Percentiles rank a stretch among this genome's conserved stretches.
These are phyloP conservation scores for Cyclotella sp. DNA, from an alignment of 108 stramenopile genomes.

Conservation along the genomic window DNA sequence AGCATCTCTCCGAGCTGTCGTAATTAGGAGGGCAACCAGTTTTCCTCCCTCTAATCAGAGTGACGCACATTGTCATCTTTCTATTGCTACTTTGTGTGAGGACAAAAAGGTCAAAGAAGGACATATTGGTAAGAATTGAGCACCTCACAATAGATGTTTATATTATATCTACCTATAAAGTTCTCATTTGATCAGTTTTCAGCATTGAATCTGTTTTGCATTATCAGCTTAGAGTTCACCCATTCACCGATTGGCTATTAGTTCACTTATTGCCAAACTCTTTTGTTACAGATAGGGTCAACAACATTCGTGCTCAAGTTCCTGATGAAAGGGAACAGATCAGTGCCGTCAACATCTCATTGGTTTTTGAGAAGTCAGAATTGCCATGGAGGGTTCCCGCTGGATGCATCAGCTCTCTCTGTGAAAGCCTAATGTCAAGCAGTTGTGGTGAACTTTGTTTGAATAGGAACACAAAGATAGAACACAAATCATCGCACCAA, in stretches of 20 bases:
- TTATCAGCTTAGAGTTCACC: slow-evolving; percentile 39
- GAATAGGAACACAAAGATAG: neutral
- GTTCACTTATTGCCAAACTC: slow-evolving; percentile 41
- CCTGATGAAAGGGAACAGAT: slow-evolving; percentile 13
- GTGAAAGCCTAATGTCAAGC: neutral
- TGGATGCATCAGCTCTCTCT: neutral
- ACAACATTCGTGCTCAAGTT: neutral
- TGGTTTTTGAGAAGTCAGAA: neutral
- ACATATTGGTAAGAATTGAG: slow-evolving; percentile 39
- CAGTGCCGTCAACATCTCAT: neutral
- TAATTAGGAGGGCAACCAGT: slow-evolving; percentile 16
- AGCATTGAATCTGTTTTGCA: slow-evolving; percentile 37
- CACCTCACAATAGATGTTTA: neutral
- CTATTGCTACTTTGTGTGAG: slow-evolving; percentile 34
- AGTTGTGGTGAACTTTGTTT: neutral
- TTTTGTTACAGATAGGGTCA: slow-evolving; percentile 24
- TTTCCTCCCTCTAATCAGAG: slow-evolving; percentile 5
- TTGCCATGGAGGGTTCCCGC: slow-evolving; percentile 32
- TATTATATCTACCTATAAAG: neutral
- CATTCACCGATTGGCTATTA: slow-evolving; percentile 33
- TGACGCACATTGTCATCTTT: neutral
- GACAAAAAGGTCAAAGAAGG: slow-evolving; percentile 23
- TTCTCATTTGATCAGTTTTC: neutral
- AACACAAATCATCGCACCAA: neutral
- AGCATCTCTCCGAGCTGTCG: slow-evolving; percentile 23